Base-by-base conservation (phyloP, 1,284 basidiomycete species). In the Pascua sp. region DNA sequence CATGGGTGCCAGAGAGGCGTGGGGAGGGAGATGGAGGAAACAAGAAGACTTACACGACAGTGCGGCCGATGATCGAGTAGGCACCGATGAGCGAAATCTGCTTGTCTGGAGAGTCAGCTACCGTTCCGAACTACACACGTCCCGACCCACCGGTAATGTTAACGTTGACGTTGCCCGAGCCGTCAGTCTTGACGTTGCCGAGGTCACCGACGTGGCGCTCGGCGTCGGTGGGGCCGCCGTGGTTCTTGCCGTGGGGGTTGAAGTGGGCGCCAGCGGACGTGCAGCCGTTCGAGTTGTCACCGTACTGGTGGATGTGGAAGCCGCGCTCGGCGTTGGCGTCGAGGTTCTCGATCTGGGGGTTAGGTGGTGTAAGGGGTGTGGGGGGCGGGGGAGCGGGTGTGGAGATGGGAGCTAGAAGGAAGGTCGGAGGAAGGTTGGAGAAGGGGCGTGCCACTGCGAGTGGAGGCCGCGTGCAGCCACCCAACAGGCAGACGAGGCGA, bases 141-240 rank as follows among this genome's bases (percentile, higher is more conserved):
- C 16, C 15, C 8, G 8, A 64, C 69, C 54, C 46, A 69, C 68
- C 69, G 49, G 63, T 76, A 64, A 90, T 80, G 15, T 79, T 79
- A 69, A 90, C 80, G 24, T 71, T 75, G 18, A 85, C 86, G 38
- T 78, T 79, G 45, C 89, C 57, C 49, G 77, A 68, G 15, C 73
- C 77, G 70, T 91, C 82, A 55, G 83, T 82, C 66, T 81, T 68
- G 67, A 91, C 84, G 72, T 91, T 76, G 54, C 73, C 89, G 58
- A 91, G 76, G 71, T 91, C 89, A 15, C 89, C 89, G 32, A 87
- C 83, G 73, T 91, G 89, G 61, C 88, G 80, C 58, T 80, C 79
- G 1, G 67, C 46, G 68, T 84, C 83, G 11, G 74, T 71, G 18
- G 83, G 87, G 38, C 51, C 51, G 55, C 88, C 88, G 67, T 91